phyloP scores from a whole-genome alignment of 495 filamentous ascomycete genomes.

The Wilcoxina mikolae region DNA sequence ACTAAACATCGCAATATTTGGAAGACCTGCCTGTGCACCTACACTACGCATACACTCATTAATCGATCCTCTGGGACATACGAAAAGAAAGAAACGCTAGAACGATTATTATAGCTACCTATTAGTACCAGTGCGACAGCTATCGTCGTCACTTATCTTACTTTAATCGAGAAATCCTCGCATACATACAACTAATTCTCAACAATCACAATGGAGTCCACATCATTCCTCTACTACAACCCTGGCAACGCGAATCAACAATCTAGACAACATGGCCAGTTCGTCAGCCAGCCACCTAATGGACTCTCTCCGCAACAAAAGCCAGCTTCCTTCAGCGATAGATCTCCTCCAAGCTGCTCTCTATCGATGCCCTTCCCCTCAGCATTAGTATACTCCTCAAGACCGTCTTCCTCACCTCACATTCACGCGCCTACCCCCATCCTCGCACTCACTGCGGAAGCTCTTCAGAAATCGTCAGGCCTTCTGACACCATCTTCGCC shows the following conservation, averaged over 20 bases:
- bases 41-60: slow-evolving; percentile 18
- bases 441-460: slow-evolving; percentile 51
- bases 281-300: slow-evolving; percentile 54
- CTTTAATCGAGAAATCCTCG: slow-evolving; percentile 10
- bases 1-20: background rate
- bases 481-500: slow-evolving; percentile 56
- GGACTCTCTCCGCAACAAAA: slow-evolving; percentile 32
- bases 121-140: slow-evolving; percentile 2
- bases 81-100: slow-evolving; percentile 5
- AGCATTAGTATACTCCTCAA: slow-evolving; percentile 58
- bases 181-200: slow-evolving; percentile 19
- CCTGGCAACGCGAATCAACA: slow-evolving; percentile 56
- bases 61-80: slow-evolving; percentile 16
- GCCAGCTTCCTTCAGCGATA: slow-evolving; percentile 39
- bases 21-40: slow-evolving; percentile 1
- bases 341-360: slow-evolving; percentile 23
- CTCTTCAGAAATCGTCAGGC: slow-evolving; percentile 62
- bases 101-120: slow-evolving; percentile 11
- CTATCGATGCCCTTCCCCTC: slow-evolving; percentile 38
- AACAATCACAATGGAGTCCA: slow-evolving; percentile 47
- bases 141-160: slow-evolving; percentile 8
- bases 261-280: slow-evolving; percentile 62
- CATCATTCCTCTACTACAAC: slow-evolving; percentile 84
- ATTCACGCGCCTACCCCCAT: slow-evolving; percentile 47
- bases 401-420: slow-evolving; percentile 40